Base-by-base conservation (phyloP, 345 rosid species). In the Populus nigra region DNA sequence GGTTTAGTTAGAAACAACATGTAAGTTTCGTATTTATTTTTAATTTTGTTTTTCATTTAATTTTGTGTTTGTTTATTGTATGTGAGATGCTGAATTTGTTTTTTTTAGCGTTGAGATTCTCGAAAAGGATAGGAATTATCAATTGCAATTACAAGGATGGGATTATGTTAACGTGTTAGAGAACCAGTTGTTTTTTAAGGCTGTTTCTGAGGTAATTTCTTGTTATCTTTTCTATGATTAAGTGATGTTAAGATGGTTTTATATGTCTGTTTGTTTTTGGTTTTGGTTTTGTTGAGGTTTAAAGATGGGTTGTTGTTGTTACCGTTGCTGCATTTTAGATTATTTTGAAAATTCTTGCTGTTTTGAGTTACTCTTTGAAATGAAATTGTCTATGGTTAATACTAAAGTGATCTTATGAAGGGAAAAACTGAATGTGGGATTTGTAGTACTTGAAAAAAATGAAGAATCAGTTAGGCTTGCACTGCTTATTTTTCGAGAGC, bases 1-100 rank as follows among this genome's bases (percentile, higher is more conserved):
- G 80, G 29, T 33, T 70, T 79, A 62, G 73, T 83, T 68, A 72
- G 80, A 69, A 23, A 69, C 23, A 73, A 23, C 73, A 76, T 79
- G 80, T 70, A 68, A 68, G 80, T 41, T 72, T 72, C 47, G n/a
- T 31, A 33, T 43, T 6, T n/a, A 13, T 73, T 31, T 15, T 65
- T 10, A 36, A 43, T 18, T 17, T 29, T 23, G 15, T 11, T 25
- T 25, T 17, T 16, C 9, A 22, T 68, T 53, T 23, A 22, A 35
- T 23, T 29, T 29, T 43, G 31, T 65, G 71, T 25, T 65, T 47
- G 16, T 65, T 17, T 23, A 17, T 25, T 69, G 36, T 5, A 50
- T 66, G 13, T 1, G 29, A 43, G 15, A 4, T 47, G 17, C 35
- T 49, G 43, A 25, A 31, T 38, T 23, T 13, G 6, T 11, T 20